A percentile compares a stretch with the other conserved stretches of the same genome.
Evolutionary conservation across 257 asterid species (phyloP).

Genomic region (Solanum acaule): DNA sequence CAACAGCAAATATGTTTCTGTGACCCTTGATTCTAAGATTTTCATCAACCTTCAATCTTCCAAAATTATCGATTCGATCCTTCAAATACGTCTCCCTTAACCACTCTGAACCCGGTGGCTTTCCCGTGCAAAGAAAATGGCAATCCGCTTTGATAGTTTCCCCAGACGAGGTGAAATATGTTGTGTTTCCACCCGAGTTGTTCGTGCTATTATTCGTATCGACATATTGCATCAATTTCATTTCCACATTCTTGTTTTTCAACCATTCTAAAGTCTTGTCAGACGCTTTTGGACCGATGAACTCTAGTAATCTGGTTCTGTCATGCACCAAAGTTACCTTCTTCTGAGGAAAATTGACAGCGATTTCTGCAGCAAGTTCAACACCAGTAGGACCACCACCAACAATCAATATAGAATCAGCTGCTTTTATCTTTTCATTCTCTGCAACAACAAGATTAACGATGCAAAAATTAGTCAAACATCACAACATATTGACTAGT

Average conservation of each 20-base stretch:
- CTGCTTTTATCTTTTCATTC: constrained; percentile 46
- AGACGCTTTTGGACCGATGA: constrained; percentile 71
- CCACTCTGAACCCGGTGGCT: constrained; percentile 60
- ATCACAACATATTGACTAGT: not conserved
- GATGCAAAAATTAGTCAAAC: not conserved
- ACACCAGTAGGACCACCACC: constrained; percentile 89
- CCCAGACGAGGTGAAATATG: constrained; percentile 54
- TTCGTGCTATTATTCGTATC: constrained; percentile 15
- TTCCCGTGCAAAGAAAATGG: constrained; percentile 66
- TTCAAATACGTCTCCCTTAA: constrained; percentile 39
- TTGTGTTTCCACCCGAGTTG: constrained; percentile 23
- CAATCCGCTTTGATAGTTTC: constrained; percentile 54
- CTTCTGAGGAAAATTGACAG: constrained; percentile 56
- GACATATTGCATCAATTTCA: not conserved
- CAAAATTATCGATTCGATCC: constrained; percentile 33
- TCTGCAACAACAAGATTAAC: constrained; percentile 18
- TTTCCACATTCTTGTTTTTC: too few species aligned
- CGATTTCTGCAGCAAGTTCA: constrained; percentile 81
- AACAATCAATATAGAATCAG: constrained; percentile 49
- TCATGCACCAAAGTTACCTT: constrained; percentile 53
- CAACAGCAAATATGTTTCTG: too few species aligned
- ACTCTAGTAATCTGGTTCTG: constrained; percentile 59
- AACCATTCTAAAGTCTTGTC: constrained; percentile 62
- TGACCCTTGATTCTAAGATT: constrained; percentile 53
- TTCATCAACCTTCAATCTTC: constrained; percentile 71